Base-by-base conservation (phyloP, 139 green algal species). In the Coelastrella sp. region DNA sequence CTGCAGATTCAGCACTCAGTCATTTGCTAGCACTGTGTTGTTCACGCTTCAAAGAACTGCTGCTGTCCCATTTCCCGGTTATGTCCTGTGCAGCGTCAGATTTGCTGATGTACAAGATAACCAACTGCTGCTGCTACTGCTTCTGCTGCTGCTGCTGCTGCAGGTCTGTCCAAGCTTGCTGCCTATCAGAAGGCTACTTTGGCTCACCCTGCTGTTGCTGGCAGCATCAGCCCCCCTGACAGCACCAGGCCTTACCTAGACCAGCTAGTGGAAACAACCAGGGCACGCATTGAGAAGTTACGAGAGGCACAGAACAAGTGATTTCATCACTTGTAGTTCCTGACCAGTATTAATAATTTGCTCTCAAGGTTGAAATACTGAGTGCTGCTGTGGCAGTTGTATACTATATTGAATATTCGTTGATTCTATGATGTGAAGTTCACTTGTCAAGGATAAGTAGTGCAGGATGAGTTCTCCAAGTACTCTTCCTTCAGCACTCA, bases 191-290 rank as follows among this genome's bases (percentile, higher is more conserved):
- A 68, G 60, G 81, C 81, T 10, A 0, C 24, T 12, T n/a, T 59
- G 81, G 81, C 22, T 14, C 81, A 86, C n/a, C 81, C 81, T 10
- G 81, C 81, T 15, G 81, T 86, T 19, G 59, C 58, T 5, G 81
- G 59, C 59, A 57, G 15, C 59, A 74, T 86, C 59, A 10, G 11
- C 4, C 81, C 81, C 6, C 81, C 81, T 25, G 81, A 74, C 12
- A 4, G 14, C 60, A 24, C 6, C 24, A 65, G 25, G 81, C 59
- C 59, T 4, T 86, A 86, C 81, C 58, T 75, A 11, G 81, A 86
- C 24, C n/a, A 86, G 81, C 20, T 86, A 59, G 19, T 75, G 59
- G 60, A 63, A 1, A 49, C 35, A 49, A 49, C 35, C 35, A 49
- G 35, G 35, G 35, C 35, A 49, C 65, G 14, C 14, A 15, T 73